These are phyloP conservation scores for Xanthoconium separans DNA, from an alignment of 1,284 basidiomycete genomes.

Conservation along the genomic window DNA sequence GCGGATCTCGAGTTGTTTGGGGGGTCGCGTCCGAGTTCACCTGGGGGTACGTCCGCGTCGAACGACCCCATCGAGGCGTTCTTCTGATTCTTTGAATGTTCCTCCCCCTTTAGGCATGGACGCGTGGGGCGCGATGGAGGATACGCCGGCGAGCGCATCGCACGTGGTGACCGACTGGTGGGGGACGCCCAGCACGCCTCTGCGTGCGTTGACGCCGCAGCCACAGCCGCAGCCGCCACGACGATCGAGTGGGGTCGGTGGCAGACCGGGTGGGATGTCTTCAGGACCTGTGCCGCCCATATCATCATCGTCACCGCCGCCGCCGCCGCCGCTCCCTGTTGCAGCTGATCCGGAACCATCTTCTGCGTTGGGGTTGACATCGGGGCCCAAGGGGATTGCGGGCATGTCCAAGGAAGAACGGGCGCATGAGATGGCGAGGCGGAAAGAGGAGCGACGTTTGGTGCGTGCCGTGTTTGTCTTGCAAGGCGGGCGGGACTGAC, in stretches of 20 bases:
- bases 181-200: constrained; percentile 18
- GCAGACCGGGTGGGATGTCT: constrained; percentile 7
- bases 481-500: neutral
- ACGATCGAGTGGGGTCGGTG: neutral
- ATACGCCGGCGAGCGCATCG: constrained; percentile 2
- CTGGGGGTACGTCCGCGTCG: constrained; percentile 13
- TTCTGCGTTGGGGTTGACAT: no score
- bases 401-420: constrained; percentile 83
- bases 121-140: constrained; percentile 28
- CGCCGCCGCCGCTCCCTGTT: neutral
- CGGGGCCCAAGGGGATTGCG: constrained; percentile 15
- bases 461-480: constrained; percentile 40
- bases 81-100: no score
- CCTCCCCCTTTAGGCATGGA: constrained; percentile 2
- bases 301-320: constrained; percentile 22
- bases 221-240: constrained; percentile 10
- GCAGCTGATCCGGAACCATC: constrained; percentile 8
- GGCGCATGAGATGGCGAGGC: constrained; percentile 82
- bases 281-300: constrained; percentile 25
- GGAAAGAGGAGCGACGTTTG: constrained; percentile 86
- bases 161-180: constrained; percentile 7
- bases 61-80: no score
- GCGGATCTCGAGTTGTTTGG: constrained; percentile 22
- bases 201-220: constrained; percentile 21
- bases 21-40: constrained; percentile 12